Conservation (phyloP, 2,329 filamentous ascomycete species). For the Pyrenochaeta sp. region DNA sequence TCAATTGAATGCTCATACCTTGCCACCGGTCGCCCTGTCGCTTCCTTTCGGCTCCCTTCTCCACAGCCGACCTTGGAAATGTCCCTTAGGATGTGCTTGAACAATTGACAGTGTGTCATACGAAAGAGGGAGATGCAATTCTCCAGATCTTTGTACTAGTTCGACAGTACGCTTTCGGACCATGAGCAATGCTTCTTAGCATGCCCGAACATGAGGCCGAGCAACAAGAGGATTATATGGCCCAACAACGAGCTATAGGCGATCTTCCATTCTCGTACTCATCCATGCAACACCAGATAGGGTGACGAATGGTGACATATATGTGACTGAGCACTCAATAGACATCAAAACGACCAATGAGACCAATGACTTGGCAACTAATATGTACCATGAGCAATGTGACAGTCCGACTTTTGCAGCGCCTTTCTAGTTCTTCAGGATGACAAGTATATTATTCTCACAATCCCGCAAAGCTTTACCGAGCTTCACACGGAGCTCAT, state of each 20-base stretch:
- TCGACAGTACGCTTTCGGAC: not conserved
- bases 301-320: not conserved
- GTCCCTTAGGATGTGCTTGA: not conserved
- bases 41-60: constrained; percentile 7
- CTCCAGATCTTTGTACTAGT: no score
- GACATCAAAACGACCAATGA: not conserved
- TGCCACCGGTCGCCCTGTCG: constrained; percentile 8
- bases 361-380: not conserved
- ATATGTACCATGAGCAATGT: not conserved
- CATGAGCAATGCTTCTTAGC: not conserved
- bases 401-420: no score
- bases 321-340: not conserved
- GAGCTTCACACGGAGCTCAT: no score
- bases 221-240: not conserved
- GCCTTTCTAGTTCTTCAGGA: no score
- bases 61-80: not conserved
- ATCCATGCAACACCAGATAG: not conserved
- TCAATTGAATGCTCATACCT: constrained; percentile 31
- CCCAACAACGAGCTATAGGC: not conserved
- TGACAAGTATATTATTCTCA: no score
- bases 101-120: not conserved
- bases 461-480: no score
- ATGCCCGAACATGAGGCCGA: not conserved
- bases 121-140: not conserved
- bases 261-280: not conserved